phyloP scores from a whole-genome alignment of 495 filamentous ascomycete species.

The Hyphodiscus hymeniophilus region DNA sequence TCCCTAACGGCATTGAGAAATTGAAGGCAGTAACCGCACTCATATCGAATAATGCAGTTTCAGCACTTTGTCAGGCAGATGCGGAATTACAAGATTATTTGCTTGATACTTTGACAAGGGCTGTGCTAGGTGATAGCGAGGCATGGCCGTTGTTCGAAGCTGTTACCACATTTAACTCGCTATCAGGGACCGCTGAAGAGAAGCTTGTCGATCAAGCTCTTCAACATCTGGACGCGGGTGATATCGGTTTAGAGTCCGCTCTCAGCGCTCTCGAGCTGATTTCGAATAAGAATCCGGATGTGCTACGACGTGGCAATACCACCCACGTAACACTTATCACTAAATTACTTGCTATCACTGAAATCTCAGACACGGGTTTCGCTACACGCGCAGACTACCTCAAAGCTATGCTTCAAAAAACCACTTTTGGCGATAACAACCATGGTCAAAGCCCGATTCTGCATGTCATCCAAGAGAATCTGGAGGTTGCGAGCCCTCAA shows the following conservation, averaged over 20 bases:
- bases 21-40: constrained; percentile 29
- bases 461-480: constrained; percentile 21
- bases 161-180: constrained; percentile 25
- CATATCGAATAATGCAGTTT: constrained; percentile 28
- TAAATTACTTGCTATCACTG: constrained; percentile 35
- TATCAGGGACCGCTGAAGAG: constrained; percentile 22
- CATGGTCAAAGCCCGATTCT: constrained; percentile 23
- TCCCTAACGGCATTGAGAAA: constrained; percentile 2
- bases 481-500: constrained; percentile 29
- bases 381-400: constrained; percentile 26
- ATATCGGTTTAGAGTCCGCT: constrained; percentile 11
- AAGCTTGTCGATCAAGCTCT: constrained; percentile 26
- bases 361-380: constrained; percentile 27
- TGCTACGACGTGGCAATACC: constrained; percentile 27
- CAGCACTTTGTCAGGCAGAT: constrained; percentile 21
- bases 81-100: constrained; percentile 34
- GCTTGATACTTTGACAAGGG: constrained; percentile 5
- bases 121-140: constrained; percentile 8
- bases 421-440: neutral
- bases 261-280: constrained; percentile 34
- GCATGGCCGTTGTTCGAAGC: constrained; percentile 33
- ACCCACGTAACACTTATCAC: constrained; percentile 34
- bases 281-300: constrained; percentile 25
- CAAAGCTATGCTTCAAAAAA: constrained; percentile 1
- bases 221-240: constrained; percentile 8